Evolutionary conservation across 768 basidiomycete species (phyloP).

Genomic region (Boletales sp.): DNA sequence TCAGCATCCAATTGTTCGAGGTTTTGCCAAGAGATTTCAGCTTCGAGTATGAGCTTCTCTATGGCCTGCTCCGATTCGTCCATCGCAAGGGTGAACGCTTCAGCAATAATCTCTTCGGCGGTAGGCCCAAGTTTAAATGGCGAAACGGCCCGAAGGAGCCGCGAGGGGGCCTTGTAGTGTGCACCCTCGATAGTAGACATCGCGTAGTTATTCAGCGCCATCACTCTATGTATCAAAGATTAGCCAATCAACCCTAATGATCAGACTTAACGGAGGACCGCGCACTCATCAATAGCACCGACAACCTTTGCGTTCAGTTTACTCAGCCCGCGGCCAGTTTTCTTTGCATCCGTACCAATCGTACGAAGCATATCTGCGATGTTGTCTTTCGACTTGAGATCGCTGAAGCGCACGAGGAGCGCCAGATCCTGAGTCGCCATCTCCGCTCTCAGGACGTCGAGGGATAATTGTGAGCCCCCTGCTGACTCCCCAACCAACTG

Average conservation of each 20-base stretch:
- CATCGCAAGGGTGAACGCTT: constrained; percentile 64
- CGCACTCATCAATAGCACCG: constrained; percentile 72
- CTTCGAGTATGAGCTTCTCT: constrained; percentile 61
- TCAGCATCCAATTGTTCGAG: constrained; percentile 62
- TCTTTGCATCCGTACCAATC: constrained; percentile 62
- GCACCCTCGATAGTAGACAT: constrained; percentile 50
- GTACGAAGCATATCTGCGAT: constrained; percentile 48
- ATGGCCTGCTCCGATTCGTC: constrained; percentile 50
- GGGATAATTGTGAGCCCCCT: constrained; percentile 55
- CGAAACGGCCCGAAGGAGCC: constrained; percentile 34
- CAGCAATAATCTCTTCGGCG: constrained; percentile 43
- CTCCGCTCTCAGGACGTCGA: constrained; percentile 73
- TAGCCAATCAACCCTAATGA: background rate
- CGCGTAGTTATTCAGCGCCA: constrained; percentile 73
- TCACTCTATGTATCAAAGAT: constrained; percentile 42
- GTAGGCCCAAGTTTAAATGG: constrained; percentile 36
- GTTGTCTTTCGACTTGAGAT: constrained; percentile 55
- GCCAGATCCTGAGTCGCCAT: constrained; percentile 71
- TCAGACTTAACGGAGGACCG: background rate
- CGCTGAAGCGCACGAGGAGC: constrained; percentile 58
- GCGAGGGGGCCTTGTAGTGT: constrained; percentile 24
- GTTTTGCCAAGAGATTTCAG: constrained; percentile 51
- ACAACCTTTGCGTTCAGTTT: constrained; percentile 63
- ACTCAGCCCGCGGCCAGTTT: constrained; percentile 55
- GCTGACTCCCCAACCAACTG: constrained; percentile 57